Percentiles rank a stretch among this genome's conserved stretches.
Conservation (phyloP, 805 yeast species). For the Candida tibetensis region DNA sequence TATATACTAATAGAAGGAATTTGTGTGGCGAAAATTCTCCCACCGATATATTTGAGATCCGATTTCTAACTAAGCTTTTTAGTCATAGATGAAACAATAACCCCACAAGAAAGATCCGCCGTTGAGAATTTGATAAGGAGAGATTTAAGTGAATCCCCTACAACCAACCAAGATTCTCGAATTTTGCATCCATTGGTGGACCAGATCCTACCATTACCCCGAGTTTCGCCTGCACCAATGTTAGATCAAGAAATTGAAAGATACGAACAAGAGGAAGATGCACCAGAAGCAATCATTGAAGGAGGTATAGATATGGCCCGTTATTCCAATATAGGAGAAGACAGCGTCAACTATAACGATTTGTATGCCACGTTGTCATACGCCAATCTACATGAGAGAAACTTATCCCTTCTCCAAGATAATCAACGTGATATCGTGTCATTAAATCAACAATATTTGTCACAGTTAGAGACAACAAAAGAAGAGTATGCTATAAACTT, state of each 20-base stretch:
- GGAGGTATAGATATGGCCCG: constrained; percentile 33
- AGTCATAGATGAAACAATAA: constrained; percentile 35
- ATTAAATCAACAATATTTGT: constrained; percentile 31
- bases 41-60: too few species aligned
- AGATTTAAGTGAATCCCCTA: constrained; percentile 18
- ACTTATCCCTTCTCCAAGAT: constrained; percentile 33
- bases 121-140: constrained; percentile 33
- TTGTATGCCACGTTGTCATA: constrained; percentile 41
- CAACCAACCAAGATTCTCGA: background rate
- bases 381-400: constrained; percentile 37
- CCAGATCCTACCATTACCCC: constrained; percentile 16
- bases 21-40: too few species aligned
- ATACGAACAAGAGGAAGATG: constrained; percentile 29
- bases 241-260: constrained; percentile 14
- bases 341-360: constrained; percentile 17
- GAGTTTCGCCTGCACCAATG: constrained; percentile 12
- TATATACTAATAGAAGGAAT: constrained; percentile 7
- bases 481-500: constrained; percentile 10
- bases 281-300: constrained; percentile 12
- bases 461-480: constrained; percentile 23
- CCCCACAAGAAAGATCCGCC: constrained; percentile 33
- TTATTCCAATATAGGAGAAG: constrained; percentile 16
- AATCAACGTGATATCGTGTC: constrained; percentile 38
- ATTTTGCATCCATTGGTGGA: constrained; percentile 15
- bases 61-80: too few species aligned